A percentile compares a stretch with the other conserved stretches of the same genome.
These are phyloP conservation scores for Mortierella sp. DNA, from an alignment of 371 early-diverging fungal genomes.

Conservation along the genomic window DNA sequence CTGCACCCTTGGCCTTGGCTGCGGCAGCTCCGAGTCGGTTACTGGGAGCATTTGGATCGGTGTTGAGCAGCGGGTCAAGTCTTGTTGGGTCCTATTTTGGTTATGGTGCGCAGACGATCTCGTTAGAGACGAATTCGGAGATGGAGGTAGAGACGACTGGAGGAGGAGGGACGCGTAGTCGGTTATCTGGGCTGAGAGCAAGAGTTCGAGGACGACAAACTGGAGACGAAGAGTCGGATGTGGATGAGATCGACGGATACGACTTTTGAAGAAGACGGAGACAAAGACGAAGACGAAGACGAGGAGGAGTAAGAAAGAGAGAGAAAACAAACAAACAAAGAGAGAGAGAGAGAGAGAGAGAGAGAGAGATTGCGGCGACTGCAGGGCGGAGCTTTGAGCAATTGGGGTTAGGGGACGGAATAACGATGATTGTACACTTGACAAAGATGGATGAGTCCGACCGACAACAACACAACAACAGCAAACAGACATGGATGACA, in stretches of 20 bases:
- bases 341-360: no score
- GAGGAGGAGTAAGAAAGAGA: no score
- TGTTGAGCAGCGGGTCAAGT: slow-evolving; percentile 41
- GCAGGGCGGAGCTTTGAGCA: not conserved
- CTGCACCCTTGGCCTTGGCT: not conserved
- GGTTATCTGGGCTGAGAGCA: not conserved
- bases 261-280: slow-evolving; percentile 17
- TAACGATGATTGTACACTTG: not conserved
- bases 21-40: slow-evolving; percentile 14
- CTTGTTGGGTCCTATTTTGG: slow-evolving; percentile 35
- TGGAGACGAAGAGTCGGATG: not conserved
- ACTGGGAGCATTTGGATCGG: slow-evolving; percentile 22
- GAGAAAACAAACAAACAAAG: no score
- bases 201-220: not conserved
- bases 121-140: not conserved
- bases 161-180: not conserved
- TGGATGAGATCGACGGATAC: slow-evolving; percentile 43
- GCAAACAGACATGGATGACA: no score
- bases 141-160: slow-evolving; percentile 2
- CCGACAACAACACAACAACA: no score
- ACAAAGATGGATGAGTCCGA: no score
- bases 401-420: no score
- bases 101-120: not conserved
- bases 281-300: no score
- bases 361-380: no score